Conservation (phyloP, 2,329 filamentous ascomycete species). For the Ophiostoma ulmi region DNA sequence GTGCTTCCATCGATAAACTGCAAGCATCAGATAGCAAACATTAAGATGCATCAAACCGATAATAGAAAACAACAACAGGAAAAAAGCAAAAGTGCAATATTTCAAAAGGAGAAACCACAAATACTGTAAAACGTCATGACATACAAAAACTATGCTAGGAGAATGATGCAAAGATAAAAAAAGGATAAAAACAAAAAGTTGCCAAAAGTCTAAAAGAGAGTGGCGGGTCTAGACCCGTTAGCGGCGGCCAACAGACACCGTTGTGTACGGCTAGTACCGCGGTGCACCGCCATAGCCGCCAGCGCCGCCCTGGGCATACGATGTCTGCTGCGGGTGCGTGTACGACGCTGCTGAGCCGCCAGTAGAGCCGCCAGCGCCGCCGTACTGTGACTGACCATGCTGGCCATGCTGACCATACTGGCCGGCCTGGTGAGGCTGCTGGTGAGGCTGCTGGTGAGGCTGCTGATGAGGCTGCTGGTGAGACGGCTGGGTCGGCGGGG, state of each 20-base stretch:
- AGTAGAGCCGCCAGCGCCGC: not conserved
- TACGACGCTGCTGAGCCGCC: slow-evolving; percentile 18
- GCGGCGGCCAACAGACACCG: not conserved
- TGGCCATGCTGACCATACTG: not conserved
- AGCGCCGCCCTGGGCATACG: slow-evolving; percentile 17
- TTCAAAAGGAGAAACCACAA: too few relatives aligned
- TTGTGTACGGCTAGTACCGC: slow-evolving; percentile 17
- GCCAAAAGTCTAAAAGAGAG: not conserved
- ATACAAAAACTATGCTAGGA: slow-evolving; percentile 12
- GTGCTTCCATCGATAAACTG: not conserved
- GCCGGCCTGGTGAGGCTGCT: not conserved
- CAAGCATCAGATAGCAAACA: not conserved
- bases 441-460: not conserved
- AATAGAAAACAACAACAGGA: not conserved
- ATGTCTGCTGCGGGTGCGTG: slow-evolving; percentile 20
- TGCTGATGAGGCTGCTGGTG: not conserved
- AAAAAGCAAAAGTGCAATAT: not conserved
- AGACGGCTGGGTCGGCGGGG: slow-evolving; percentile 19
- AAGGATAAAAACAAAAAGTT: not conserved
- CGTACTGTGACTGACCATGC: slow-evolving; percentile 18
- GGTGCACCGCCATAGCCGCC: slow-evolving; percentile 18
- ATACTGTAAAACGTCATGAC: not conserved
- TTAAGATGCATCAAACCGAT: not conserved
- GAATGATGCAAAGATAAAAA: slow-evolving; percentile 5
- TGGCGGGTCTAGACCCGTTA: not conserved